A percentile compares a stretch with the other conserved stretches of the same genome.
Conservation (phyloP, 2,329 filamentous ascomycete genomes). For the Penicillium occitanis region DNA sequence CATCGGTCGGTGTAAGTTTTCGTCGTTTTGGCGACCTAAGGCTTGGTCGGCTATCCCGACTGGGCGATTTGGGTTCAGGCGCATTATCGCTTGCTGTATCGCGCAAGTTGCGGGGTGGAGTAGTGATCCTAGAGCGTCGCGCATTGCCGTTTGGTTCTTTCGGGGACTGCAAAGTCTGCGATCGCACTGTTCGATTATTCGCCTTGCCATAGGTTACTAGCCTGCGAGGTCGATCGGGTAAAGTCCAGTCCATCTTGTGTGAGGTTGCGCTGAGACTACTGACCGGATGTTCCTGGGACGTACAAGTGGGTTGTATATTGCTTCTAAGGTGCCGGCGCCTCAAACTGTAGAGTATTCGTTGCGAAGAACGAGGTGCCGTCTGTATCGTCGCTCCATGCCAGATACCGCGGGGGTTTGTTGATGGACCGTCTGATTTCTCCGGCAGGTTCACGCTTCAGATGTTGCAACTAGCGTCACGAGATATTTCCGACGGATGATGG, state of each 20-base stretch:
- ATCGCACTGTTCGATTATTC: constrained; percentile 1
- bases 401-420: not conserved
- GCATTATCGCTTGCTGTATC: not conserved
- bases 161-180: not conserved
- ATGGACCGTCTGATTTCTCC: not conserved
- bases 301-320: not conserved
- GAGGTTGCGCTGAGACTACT: not conserved
- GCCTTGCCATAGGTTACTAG: constrained; percentile 41
- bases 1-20: constrained; percentile 21
- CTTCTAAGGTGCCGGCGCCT: not conserved
- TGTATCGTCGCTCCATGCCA: constrained; percentile 9
- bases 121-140: not conserved
- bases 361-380: constrained; percentile 5
- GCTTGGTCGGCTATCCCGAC: constrained; percentile 26
- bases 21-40: constrained; percentile 26
- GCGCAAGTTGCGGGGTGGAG: not conserved
- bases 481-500: not conserved
- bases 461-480: not conserved
- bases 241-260: constrained; percentile 21
- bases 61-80: constrained; percentile 32
- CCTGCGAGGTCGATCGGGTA: constrained; percentile 30
- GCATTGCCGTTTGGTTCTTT: constrained; percentile 16
- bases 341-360: not conserved
- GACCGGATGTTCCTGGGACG: not conserved
- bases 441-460: not conserved